These are phyloP conservation scores for Teratosphaeriaceae sp. DNA, from an alignment of 2,329 filamentous ascomycete species.

Conservation along the genomic window DNA sequence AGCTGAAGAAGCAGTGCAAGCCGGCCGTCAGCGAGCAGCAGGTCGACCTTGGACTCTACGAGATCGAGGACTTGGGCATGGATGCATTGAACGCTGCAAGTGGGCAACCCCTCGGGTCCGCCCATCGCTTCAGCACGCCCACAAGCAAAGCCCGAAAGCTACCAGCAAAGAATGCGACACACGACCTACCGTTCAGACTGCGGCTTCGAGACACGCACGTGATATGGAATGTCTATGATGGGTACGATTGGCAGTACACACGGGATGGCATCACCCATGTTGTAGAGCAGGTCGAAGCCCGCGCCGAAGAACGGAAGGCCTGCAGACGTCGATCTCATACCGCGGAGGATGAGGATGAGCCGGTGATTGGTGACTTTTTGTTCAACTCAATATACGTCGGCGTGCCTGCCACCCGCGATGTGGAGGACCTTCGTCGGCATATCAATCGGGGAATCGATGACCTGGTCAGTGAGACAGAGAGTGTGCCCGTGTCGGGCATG, in stretches of 20 bases:
- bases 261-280: conserved; percentile 80
- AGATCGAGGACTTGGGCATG: conserved; percentile 29
- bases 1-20: conserved; percentile 25
- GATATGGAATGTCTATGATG: conserved; percentile 97
- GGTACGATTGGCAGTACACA: conserved; percentile 91
- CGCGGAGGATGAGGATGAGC: conserved; percentile 66
- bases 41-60: conserved; percentile 22
- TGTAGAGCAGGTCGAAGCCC: conserved; percentile 78
- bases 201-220: conserved; percentile 80
- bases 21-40: conserved; percentile 12
- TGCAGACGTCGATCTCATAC: conserved; percentile 50
- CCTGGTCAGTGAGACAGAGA: conserved; percentile 79
- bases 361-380: conserved; percentile 85
- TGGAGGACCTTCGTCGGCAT: conserved; percentile 68
- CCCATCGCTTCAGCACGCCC: conserved; percentile 27
- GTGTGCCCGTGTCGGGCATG: conserved; percentile 62
- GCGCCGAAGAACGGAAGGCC: conserved; percentile 65
- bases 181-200: conserved; percentile 55
- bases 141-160: conserved; percentile 5
- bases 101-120: conserved; percentile 22
- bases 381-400: conserved; percentile 99
- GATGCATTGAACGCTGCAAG: conserved; percentile 22
- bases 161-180: not conserved
- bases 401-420: conserved; percentile 74
- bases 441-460: conserved; percentile 90